A percentile compares a stretch with the other conserved stretches of the same genome.
Evolutionary conservation across 2,329 filamentous ascomycete genomes (phyloP).

Genomic region (Juglanconis oblonga): DNA sequence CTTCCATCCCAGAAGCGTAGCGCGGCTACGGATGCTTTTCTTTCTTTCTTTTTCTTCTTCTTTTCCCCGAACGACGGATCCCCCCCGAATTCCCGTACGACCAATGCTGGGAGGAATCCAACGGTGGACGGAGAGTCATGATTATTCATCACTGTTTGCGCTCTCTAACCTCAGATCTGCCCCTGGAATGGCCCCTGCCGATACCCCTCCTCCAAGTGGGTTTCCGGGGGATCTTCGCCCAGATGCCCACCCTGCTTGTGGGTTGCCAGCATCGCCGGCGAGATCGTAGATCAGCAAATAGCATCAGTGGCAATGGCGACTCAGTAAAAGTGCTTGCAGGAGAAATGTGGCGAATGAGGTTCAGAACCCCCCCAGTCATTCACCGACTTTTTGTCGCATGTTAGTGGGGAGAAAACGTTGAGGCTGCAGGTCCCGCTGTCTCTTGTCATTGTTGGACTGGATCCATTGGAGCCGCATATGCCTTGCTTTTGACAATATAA

Average conservation of each 20-base stretch:
- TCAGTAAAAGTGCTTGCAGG: conserved; percentile 10
- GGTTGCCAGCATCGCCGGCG: conserved; percentile 8
- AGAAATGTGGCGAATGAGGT: conserved; percentile 9
- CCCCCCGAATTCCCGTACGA: background rate
- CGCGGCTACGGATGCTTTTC: conserved; percentile 9
- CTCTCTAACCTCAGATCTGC: no score
- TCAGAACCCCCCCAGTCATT: conserved; percentile 7
- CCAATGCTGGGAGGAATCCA: background rate
- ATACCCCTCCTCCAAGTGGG: conserved; percentile 8
- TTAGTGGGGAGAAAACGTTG: conserved; percentile 1
- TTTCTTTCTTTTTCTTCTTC: background rate
- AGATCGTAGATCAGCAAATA: conserved; percentile 9
- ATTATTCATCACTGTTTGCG: no score
- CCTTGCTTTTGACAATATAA: no score
- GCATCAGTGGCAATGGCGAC: background rate
- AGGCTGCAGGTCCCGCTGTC: background rate
- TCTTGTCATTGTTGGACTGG: no score
- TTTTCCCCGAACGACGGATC: background rate
- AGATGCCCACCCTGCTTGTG: conserved; percentile 13
- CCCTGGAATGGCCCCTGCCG: background rate
- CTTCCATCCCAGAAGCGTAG: conserved; percentile 7
- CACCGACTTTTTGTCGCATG: conserved; percentile 17
- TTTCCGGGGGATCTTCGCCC: conserved; percentile 4
- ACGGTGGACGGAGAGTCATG: no score
- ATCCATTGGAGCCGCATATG: background rate